Conservation (phyloP, 2,329 filamentous ascomycete genomes). For the Ceratocystiopsis brevicomis region DNA sequence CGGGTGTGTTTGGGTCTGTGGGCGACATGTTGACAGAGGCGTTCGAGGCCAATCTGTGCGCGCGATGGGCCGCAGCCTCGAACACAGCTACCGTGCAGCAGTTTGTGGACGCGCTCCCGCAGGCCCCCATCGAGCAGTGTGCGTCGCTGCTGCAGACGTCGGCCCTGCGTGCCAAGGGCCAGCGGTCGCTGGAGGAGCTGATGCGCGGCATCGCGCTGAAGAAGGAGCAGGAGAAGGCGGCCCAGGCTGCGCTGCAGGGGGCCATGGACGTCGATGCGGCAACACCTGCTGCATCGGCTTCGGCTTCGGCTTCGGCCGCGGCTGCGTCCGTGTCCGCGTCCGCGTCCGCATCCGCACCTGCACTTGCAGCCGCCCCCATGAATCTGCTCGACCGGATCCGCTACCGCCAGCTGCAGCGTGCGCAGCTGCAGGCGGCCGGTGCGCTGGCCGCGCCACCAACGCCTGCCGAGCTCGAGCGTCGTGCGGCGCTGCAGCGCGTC, state of each 20-base stretch:
- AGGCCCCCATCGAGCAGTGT: constrained; percentile 32
- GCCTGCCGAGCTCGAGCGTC: constrained; percentile 34
- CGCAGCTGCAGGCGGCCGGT: constrained; percentile 22
- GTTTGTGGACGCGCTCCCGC: constrained; percentile 39
- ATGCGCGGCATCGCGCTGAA: constrained; percentile 39
- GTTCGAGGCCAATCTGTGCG: constrained; percentile 33
- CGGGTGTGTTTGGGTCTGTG: constrained; percentile 20
- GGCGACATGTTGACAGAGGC: constrained; percentile 32
- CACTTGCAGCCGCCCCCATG: constrained; percentile 22
- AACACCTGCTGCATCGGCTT: not conserved
- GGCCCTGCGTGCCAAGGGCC: constrained; percentile 43
- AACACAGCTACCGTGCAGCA: constrained; percentile 15
- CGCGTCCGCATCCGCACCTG: not conserved
- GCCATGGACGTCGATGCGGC: constrained; percentile 5
- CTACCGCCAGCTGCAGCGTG: constrained; percentile 39
- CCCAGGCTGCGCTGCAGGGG: constrained; percentile 18
- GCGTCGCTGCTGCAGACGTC: constrained; percentile 32
- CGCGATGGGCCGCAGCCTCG: constrained; percentile 8
- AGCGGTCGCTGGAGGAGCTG: constrained; percentile 48
- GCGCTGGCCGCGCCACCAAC: constrained; percentile 24
- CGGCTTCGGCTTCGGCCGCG: not conserved
- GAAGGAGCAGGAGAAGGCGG: constrained; percentile 25
- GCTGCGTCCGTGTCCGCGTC: not conserved
- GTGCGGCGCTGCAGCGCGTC: constrained; percentile 45
- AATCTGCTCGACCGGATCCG: constrained; percentile 60